Evolutionary conservation across 345 rosid species (phyloP).

Genomic region (Acer yangbiense): DNA sequence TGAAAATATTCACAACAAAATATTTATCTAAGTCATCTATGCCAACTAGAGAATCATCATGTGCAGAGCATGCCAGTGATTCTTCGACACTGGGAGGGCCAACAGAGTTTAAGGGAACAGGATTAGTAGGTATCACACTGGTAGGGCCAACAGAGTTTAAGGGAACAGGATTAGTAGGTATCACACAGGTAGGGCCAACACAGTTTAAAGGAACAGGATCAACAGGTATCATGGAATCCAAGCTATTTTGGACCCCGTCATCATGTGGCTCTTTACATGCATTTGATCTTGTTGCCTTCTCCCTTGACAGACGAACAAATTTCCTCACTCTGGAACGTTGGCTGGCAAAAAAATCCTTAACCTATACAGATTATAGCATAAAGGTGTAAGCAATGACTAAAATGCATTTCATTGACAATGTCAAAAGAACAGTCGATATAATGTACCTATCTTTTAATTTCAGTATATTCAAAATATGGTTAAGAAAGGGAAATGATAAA

Average conservation of each 20-base stretch:
- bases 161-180: conserved; percentile 52
- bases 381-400: conserved; percentile 3
- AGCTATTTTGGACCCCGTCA: conserved; percentile 34
- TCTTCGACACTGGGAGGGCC: conserved; percentile 48
- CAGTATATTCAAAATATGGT: background rate
- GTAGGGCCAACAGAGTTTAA: conserved; percentile 41
- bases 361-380: conserved; percentile 44
- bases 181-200: conserved; percentile 33
- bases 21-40: conserved; percentile 64
- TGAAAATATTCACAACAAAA: conserved; percentile 75
- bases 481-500: background rate
- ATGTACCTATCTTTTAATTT: background rate
- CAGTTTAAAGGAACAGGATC: conserved; percentile 52
- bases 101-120: conserved; percentile 52
- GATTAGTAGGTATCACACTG: conserved; percentile 38
- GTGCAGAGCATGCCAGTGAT: conserved; percentile 51
- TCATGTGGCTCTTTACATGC: conserved; percentile 26
- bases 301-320: conserved; percentile 75
- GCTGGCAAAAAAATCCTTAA: conserved; percentile 83
- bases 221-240: conserved; percentile 39
- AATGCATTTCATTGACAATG: background rate
- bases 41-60: conserved; percentile 55
- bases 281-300: conserved; percentile 55
- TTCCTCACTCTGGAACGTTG: conserved; percentile 89
- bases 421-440: background rate